These are phyloP conservation scores for Tylopilus balloui DNA, from an alignment of 768 basidiomycete genomes.

Conservation along the genomic window DNA sequence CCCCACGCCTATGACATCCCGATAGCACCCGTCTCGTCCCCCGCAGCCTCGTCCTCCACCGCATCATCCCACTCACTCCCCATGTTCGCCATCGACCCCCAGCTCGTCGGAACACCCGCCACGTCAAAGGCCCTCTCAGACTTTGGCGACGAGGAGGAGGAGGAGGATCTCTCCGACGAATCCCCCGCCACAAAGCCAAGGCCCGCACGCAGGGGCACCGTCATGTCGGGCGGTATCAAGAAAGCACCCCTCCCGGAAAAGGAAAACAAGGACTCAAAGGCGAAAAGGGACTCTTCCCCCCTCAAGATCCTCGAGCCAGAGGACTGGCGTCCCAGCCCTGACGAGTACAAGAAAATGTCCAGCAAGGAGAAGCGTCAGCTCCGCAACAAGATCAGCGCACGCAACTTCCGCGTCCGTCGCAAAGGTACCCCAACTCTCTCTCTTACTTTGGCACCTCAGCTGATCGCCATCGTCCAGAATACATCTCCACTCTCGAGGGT, in stretches of 20 bases:
- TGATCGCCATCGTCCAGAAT: conserved; percentile 49
- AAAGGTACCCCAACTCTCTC: conserved; percentile 54
- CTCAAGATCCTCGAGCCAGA: conserved; percentile 40
- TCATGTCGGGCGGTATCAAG: conserved; percentile 67
- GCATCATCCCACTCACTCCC: conserved; percentile 25
- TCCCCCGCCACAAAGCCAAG: conserved; percentile 36
- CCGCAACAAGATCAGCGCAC: conserved; percentile 92
- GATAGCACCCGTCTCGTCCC: conserved; percentile 26
- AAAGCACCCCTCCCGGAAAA: conserved; percentile 49
- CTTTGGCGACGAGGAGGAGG: conserved; percentile 38
- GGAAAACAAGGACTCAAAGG: conserved; percentile 24
- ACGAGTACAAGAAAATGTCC: conserved; percentile 93
- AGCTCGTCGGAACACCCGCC: conserved; percentile 66
- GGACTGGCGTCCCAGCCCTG: conserved; percentile 83
- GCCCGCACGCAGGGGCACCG: conserved; percentile 60
- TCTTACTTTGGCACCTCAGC: neutral
- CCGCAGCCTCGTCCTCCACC: conserved; percentile 16
- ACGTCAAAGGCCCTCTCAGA: conserved; percentile 40
- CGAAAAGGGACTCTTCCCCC: conserved; percentile 27
- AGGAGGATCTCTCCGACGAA: conserved; percentile 16
- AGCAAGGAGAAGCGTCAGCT: conserved; percentile 96
- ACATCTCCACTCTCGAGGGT: conserved; percentile 89
- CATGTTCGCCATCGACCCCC: conserved; percentile 62
- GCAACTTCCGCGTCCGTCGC: conserved; percentile 91
- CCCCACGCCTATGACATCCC: conserved; percentile 28